Evolutionary conservation across 306 rosid species (phyloP), one percentile per base, ranked within the genome.

Genomic region (Cicer judaicum): DNA sequence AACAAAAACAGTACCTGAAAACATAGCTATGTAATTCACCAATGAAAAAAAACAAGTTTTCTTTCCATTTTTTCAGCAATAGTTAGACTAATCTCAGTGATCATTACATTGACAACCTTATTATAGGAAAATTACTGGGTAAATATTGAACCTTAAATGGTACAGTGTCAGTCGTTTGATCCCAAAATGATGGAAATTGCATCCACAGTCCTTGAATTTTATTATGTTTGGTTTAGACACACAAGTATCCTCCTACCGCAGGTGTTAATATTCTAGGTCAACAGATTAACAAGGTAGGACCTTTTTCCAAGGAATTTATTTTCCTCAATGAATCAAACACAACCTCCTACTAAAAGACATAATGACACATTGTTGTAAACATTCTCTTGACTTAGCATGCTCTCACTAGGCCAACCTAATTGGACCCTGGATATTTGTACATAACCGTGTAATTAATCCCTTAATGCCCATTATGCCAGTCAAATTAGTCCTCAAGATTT

Each of bases 1-100:
- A 77, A 41, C 15, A 63, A 65, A 66, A 67, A 47, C 36, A 54
- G 39, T 36, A 53, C 49, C 34, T 16, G 36, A 29, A 29, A 41
- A 46, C 42, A 29, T 10, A 38, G 19, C 53, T 59, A 72, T 70
- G 39, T 8, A 40, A 14, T 6, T 62, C 48, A 18, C 36, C 59
- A 67, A 34, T 29, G 6, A 44, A 55, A 66, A 66, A 66, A 38
- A 64, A 29, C 7, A 10, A 73, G 12, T n/a, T 46, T 47, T 9
- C 59, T 50, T 38, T 10, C 19, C 52, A 52, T 15, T 76, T 36
- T 68, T 16, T 14, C 39, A 7, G 52, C 40, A 21, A 76, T 76
- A 55, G 19, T 44, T 67, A 55, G 39, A 39, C 29, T 39, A 8
- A 56, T 6, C 42, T 42, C 46, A 16, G 21, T n/a, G 44, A 4